Evolutionary conservation across 1,139 yeast species (phyloP), one percentile per base, ranked within the genome.

Genomic region (Saccharomycopsis crataegensis): DNA sequence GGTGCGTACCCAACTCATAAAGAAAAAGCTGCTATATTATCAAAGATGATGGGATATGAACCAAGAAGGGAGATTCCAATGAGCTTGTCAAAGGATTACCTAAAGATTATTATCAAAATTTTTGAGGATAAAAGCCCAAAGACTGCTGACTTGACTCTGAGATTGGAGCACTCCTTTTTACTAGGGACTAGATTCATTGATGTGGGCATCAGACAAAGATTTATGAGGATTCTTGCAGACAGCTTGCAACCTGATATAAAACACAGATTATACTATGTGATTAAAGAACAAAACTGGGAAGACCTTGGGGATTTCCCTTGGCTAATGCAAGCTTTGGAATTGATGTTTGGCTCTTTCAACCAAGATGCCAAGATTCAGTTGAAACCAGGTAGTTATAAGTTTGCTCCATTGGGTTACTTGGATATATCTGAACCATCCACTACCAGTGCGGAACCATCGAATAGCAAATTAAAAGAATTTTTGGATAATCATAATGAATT

Each of bases 211-310:
- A 80, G 99, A 56, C 78, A 81, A 57, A 83, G 82, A 61, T 77
- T 94, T 61, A 87, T 94, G 95, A 70, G 79, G 0, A 86, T 94
- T 53, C 72, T 94, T 65, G 84, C 86, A 65, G 79, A 78, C 53
- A 86, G 96, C 61, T 73, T 94, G 59, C 97, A 91, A 57, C 78
- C 75, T 53, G 93, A 86, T 61, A 78, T 90, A 31, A 78, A 81
- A 61, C 90, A 88, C 65, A 77, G 99, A 58, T 71, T 94, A 43
- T 83, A 86, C 60, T 94, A 94, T 62, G 84, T 93, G 8, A 78
- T 94, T 36, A 76, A 93, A 41, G 98, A 93, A 62, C 99, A 94
- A 66, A 93, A 90, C 64, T 94, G 99, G 99, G 99, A 94, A 66
- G 86, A 79, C 62, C 74, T 94, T 50, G 93, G 96, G 0, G 98